Evolutionary conservation across 768 basidiomycete genomes (phyloP), one percentile per base, ranked within the genome.

Genomic region (Termitomyces sp.): DNA sequence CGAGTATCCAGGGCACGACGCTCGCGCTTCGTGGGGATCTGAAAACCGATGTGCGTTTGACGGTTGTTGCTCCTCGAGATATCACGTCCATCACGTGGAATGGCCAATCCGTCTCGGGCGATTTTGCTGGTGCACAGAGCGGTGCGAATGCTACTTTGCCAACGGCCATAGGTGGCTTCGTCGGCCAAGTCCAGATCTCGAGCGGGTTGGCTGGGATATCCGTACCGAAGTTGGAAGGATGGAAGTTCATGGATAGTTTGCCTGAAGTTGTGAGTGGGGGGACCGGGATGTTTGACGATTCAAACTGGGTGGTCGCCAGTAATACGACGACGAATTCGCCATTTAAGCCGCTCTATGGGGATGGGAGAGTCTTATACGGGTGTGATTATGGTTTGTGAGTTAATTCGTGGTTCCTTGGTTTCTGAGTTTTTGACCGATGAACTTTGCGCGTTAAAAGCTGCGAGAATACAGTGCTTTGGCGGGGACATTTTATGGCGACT

Each of bases 381-480:
- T 92, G 90, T 65, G 92, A 93, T 69, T 94, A 94, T 68, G 88
- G 84, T 57, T 94, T 86, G 90, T 92, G 59, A 69, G 86, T 69
- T n/a, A 16, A 20, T 34, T 41, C 41, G 58, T 44, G 34, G 27
- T 14, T 8, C 26, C 9, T 18, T n/a, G 2, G 36, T 20, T 29
- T 7, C 8, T 14, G 29, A 12, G 7, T 26, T 16, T n/a, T 42
- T 36, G 31, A 29, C 24, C 57, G 36, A 55, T 36, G 34, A n/a
- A 6, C 34, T 43, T 22, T 44, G 34, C 18, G 34, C 16, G 20
- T 43, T 31, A n/a, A 39, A n/a, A 92, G 91, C 72, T 92, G 91
- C 61, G 91, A 93, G 70, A 91, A 91, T 64, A 75, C 80, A 6
- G 86, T 92, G 31, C 73, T 94, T 14, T 93, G 88, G 88, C 79